Percentiles rank a stretch among this genome's conserved stretches.
These are phyloP conservation scores for Linum tenue DNA, from an alignment of 345 rosid genomes.

Conservation along the genomic window DNA sequence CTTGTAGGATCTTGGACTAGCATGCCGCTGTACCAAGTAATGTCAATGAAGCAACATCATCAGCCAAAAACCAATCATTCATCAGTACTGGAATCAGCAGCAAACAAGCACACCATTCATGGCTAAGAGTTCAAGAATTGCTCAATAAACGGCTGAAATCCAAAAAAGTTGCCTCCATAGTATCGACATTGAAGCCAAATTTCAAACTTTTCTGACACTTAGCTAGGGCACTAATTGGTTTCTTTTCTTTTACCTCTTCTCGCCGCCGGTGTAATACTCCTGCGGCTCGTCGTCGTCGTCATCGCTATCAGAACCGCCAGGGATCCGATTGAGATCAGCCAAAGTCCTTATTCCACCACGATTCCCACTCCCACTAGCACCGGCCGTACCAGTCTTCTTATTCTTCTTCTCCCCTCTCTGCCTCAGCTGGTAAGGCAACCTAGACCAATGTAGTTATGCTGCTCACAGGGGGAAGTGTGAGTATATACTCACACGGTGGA, in stretches of 20 bases:
- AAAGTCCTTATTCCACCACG: constrained; percentile 66
- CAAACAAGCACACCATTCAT: background rate
- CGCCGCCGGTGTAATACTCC: constrained; percentile 80
- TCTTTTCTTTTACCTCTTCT: constrained; percentile 49
- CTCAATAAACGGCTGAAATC: too few species aligned
- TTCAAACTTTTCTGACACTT: too few species aligned
- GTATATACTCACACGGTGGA: too few species aligned
- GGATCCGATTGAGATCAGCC: constrained; percentile 68
- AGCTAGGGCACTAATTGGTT: background rate
- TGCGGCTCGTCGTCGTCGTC: constrained; percentile 50
- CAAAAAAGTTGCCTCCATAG: too few species aligned
- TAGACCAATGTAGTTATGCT: too few species aligned
- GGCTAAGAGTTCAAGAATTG: background rate
- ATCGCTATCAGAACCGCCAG: constrained; percentile 24
- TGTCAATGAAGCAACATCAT: background rate
- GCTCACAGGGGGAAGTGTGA: too few species aligned
- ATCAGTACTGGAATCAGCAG: background rate
- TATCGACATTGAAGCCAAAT: too few species aligned
- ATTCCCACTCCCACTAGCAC: constrained; percentile 26
- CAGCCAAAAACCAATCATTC: background rate
- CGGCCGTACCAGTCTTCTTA: constrained; percentile 9
- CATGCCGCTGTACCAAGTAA: constrained; percentile 58
- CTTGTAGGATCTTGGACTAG: constrained; percentile 75
- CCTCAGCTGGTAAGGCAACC: constrained; percentile 40
- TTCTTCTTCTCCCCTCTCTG: constrained; percentile 40